These are phyloP conservation scores for Crithidia fasciculata DNA, from an alignment of 208 protist species.

Conservation along the genomic window DNA sequence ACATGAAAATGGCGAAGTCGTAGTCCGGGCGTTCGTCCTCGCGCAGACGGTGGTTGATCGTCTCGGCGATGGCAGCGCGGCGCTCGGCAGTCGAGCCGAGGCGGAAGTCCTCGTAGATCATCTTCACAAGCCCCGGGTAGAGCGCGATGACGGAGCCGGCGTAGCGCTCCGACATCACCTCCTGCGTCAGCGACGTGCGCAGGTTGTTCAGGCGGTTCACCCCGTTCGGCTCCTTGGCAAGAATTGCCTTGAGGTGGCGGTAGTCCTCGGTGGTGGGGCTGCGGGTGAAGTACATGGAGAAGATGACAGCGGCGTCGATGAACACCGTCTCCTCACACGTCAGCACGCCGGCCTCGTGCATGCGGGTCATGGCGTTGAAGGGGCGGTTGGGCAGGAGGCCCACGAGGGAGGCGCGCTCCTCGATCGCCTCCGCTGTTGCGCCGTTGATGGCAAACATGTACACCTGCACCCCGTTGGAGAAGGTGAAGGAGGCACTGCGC, in stretches of 20 bases:
- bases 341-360: conserved; percentile 69
- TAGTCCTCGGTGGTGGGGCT: conserved; percentile 84
- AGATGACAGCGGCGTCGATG: conserved; percentile 73
- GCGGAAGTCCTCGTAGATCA: conserved; percentile 92
- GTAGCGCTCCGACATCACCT: conserved; percentile 91
- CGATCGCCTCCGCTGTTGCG: conserved; percentile 41
- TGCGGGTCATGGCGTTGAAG: conserved; percentile 62
- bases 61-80: conserved; percentile 55
- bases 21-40: conserved; percentile 69
- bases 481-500: conserved; percentile 64
- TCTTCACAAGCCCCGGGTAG: conserved; percentile 88
- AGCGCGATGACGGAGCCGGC: conserved; percentile 74
- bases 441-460: conserved; percentile 76
- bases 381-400: conserved; percentile 75
- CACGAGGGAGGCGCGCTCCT: conserved; percentile 65
- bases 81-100: conserved; percentile 60
- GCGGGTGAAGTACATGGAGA: conserved; percentile 92
- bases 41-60: conserved; percentile 75
- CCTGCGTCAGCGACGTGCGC: conserved; percentile 75
- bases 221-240: conserved; percentile 77
- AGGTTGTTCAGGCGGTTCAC: conserved; percentile 90
- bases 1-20: conserved; percentile 85
- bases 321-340: conserved; percentile 75
- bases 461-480: conserved; percentile 79
- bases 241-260: conserved; percentile 57